Percentiles rank a stretch among this genome's conserved stretches.
These are phyloP conservation scores for Hanseniaspora hatyaiensis DNA, from an alignment of 805 yeast species.

Conservation along the genomic window DNA sequence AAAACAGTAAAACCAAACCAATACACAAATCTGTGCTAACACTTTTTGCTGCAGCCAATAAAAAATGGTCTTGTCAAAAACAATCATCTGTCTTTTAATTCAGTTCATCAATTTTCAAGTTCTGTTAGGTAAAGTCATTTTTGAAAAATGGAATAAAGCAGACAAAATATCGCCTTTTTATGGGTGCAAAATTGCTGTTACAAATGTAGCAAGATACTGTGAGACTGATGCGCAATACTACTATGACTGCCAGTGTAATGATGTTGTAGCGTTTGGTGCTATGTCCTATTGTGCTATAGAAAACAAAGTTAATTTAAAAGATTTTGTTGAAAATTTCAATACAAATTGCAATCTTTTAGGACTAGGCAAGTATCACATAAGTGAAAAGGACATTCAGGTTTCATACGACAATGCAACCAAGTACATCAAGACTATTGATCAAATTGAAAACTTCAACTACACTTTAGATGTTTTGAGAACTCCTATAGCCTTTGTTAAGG, in stretches of 20 bases:
- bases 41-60: too few relatives aligned
- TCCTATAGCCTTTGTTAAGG: background rate
- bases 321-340: background rate
- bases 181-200: conserved; percentile 1
- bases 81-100: too few relatives aligned
- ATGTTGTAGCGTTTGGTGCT: conserved; percentile 12
- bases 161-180: background rate
- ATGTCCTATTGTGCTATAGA: conserved; percentile 9
- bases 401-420: conserved; percentile 9
- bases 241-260: conserved; percentile 8
- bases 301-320: background rate
- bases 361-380: background rate
- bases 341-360: background rate
- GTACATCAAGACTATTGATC: background rate
- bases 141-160: conserved; percentile 2
- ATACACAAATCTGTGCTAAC: too few relatives aligned
- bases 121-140: background rate
- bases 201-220: conserved; percentile 1
- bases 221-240: background rate
- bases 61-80: too few relatives aligned
- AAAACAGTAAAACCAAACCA: too few relatives aligned
- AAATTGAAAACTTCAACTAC: background rate
- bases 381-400: background rate
- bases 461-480: background rate
- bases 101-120: too few relatives aligned